Percentiles rank a stretch among this genome's conserved stretches.
Conservation (phyloP, 2,329 filamentous ascomycete species). For the Colletotrichum trifolii region DNA sequence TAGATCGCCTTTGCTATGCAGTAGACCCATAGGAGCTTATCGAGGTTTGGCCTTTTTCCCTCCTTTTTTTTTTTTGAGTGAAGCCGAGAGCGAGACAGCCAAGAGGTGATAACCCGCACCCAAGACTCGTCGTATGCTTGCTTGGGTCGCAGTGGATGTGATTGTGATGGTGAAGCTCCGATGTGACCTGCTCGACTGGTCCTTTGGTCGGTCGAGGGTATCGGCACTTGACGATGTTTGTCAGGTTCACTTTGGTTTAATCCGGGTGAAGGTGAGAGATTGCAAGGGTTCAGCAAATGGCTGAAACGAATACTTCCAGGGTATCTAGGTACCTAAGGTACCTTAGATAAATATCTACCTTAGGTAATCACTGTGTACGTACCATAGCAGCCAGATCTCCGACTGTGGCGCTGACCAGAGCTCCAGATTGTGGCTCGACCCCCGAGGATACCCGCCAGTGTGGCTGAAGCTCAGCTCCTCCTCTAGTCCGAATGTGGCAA, state of each 20-base stretch:
- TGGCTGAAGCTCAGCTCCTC: constrained; percentile 32
- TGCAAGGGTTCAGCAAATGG: too few species aligned
- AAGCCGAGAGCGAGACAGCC: background rate
- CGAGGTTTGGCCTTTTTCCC: background rate
- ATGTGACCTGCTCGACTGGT: too few species aligned
- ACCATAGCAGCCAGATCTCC: background rate
- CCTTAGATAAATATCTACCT: too few species aligned
- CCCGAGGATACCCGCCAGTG: background rate
- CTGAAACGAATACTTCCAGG: too few species aligned
- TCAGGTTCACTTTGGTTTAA: too few species aligned
- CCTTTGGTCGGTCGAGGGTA: too few species aligned
- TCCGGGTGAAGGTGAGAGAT: too few species aligned
- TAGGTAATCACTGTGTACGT: too few species aligned
- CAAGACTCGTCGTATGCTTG: background rate
- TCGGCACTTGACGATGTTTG: too few species aligned
- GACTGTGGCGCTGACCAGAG: background rate
- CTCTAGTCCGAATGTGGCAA: constrained; percentile 35
- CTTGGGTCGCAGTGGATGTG: background rate
- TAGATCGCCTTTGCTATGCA: constrained; percentile 16
- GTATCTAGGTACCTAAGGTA: too few species aligned
- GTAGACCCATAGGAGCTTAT: constrained; percentile 22
- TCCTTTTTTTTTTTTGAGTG: too few species aligned
- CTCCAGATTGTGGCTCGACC: constrained; percentile 8
- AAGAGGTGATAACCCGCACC: constrained; percentile 2
- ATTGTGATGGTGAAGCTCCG: background rate